Conservation (phyloP, 2,329 filamentous ascomycete species). For the Cladorrhinum sp. region DNA sequence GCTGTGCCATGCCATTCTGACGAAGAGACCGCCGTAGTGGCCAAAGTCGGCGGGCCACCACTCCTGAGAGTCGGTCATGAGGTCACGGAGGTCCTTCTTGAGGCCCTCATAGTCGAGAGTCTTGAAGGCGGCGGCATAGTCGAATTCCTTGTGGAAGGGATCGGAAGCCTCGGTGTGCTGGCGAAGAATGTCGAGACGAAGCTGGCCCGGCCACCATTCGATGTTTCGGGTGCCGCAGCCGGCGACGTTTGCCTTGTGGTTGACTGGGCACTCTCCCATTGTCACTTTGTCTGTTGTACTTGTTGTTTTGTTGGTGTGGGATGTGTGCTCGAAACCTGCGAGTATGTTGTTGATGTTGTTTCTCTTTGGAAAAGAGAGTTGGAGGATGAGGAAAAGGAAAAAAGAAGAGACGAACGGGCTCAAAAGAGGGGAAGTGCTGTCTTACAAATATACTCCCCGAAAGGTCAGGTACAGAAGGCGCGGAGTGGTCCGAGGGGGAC, state of each 20-base stretch:
- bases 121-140: conserved; percentile 72
- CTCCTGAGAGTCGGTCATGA: conserved; percentile 77
- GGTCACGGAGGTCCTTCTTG: conserved; percentile 68
- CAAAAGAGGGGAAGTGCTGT: neutral
- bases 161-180: conserved; percentile 64
- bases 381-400: neutral
- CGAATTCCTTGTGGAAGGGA: conserved; percentile 63
- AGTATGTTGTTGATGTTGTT: neutral
- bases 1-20: conserved; percentile 80
- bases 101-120: conserved; percentile 66
- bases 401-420: neutral
- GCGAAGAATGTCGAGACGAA: conserved; percentile 69
- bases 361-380: neutral
- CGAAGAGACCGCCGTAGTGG: conserved; percentile 76
- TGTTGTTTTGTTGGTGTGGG: neutral
- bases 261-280: conserved; percentile 34
- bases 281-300: conserved; percentile 4
- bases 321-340: neutral
- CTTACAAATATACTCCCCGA: neutral
- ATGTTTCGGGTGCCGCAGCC: conserved; percentile 65
- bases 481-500: conserved; percentile 8
- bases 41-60: conserved; percentile 83
- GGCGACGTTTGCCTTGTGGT: conserved; percentile 39
- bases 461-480: neutral
- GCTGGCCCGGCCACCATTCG: conserved; percentile 72